These are phyloP conservation scores for Daedaleopsis nitida DNA, from an alignment of 768 basidiomycete species.

Conservation along the genomic window DNA sequence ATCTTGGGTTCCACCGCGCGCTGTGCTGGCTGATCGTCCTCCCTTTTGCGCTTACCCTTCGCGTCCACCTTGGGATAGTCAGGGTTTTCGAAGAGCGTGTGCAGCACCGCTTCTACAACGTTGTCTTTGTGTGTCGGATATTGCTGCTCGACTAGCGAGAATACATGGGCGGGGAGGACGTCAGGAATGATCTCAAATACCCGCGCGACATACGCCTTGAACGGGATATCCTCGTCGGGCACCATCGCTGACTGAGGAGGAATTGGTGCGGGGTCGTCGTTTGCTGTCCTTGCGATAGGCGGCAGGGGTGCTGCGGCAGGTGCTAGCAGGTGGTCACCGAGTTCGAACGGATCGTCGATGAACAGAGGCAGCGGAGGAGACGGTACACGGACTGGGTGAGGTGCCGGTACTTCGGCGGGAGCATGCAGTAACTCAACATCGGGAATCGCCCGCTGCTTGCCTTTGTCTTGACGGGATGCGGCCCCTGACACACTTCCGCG, in stretches of 20 bases:
- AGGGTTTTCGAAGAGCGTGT: constrained; percentile 62
- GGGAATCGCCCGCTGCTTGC: constrained; percentile 4
- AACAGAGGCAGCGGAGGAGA: constrained; percentile 1
- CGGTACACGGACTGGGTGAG: not conserved
- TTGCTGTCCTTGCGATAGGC: not conserved
- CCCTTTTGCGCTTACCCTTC: constrained; percentile 42
- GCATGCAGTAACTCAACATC: constrained; percentile 13
- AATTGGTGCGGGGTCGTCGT: not conserved
- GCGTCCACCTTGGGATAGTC: constrained; percentile 57
- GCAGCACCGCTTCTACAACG: constrained; percentile 57
- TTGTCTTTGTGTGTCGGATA: constrained; percentile 37
- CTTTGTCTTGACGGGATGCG: not conserved
- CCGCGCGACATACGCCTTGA: constrained; percentile 40
- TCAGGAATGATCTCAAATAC: constrained; percentile 74
- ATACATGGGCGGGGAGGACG: constrained; percentile 57
- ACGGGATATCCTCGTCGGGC: not conserved
- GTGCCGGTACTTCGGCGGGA: not conserved
- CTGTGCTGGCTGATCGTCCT: constrained; percentile 30
- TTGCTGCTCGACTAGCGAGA: constrained; percentile 48
- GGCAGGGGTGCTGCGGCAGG: not conserved
- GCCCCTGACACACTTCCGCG: not conserved
- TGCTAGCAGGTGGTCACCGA: not conserved
- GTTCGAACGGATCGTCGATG: not conserved
- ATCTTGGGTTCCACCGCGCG: constrained; percentile 42
- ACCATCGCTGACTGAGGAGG: not conserved